Evolutionary conservation across 2,329 filamentous ascomycete genomes (phyloP), one percentile per base, ranked within the genome.

Genomic region (Colletotrichum musicola): DNA sequence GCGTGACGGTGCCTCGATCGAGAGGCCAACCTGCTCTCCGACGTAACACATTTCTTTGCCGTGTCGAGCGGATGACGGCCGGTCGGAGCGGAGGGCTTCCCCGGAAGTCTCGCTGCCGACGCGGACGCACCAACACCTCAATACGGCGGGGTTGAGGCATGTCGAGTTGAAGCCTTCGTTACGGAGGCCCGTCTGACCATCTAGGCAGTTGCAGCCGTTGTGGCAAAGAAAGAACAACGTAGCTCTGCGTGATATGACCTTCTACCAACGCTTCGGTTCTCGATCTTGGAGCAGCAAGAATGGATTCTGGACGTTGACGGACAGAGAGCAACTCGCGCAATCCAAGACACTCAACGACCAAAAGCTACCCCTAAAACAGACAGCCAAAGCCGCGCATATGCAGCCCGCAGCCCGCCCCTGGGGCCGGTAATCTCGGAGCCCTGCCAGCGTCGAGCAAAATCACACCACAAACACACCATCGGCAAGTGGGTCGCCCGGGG

Each of bases 391-490:
- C 18, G 40, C 16, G 35, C 16, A 30, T 7, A 12, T 60, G 40
- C 13, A 22, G 25, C 16, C 9, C 10, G 13, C 3, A 40, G 22
- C 27, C 50, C 22, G 30, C 65, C 65, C 65, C 59, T 65, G 61
- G 40, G n/a, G 40, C 22, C 54, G 62, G 65, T 60, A 65, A 68
- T 60, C 55, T 65, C 65, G 65, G 49, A 18, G 61, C 20, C 55
- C 14, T 30, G 20, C 20, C 49, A 22, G 57, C 50, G 50, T 42
- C 42, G 55, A 44, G 13, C 30, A 68, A 30, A 68, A 68, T 68
- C 65, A 60, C 62, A 65, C 65, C 65, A 68, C 62, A 56, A 68
- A 65, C 65, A 54, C 40, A 60, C 62, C 65, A 68, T 50, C 65
- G 65, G 65, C 9, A 68, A 68, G 65, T 68, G 65, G 65, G 55